Evolutionary conservation across 1,139 yeast species (phyloP).

Genomic region (Geotrichum siamense): DNA sequence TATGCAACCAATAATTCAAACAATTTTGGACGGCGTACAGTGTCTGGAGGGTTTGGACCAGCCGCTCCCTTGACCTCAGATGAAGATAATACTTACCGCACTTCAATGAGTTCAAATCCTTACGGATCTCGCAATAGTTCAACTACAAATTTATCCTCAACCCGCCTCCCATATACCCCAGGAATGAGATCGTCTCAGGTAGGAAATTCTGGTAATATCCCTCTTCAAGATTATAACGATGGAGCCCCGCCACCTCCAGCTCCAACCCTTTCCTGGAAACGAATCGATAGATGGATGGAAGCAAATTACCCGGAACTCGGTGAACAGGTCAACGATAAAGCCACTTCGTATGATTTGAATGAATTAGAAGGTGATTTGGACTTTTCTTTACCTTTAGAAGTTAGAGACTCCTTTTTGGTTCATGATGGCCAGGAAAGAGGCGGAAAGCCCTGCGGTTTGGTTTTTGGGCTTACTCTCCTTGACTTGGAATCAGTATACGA

Average conservation of each 20-base stretch:
- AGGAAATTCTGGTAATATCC: constrained; percentile 37
- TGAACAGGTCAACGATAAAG: constrained; percentile 64
- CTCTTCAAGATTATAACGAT: constrained; percentile 43
- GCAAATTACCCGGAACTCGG: constrained; percentile 72
- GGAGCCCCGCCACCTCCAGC: constrained; percentile 66
- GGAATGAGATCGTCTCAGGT: constrained; percentile 35
- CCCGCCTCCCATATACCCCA: constrained; percentile 32
- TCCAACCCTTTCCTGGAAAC: constrained; percentile 62
- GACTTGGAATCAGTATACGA: constrained; percentile 66
- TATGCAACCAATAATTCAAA: constrained; percentile 38
- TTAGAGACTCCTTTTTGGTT: constrained; percentile 63
- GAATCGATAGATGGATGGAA: constrained; percentile 68
- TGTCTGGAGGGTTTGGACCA: constrained; percentile 19
- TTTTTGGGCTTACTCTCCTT: constrained; percentile 63
- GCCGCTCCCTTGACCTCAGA: constrained; percentile 18
- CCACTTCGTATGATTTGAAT: constrained; percentile 66
- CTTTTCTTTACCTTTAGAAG: constrained; percentile 60
- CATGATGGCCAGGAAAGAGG: constrained; percentile 81
- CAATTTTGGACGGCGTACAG: constrained; percentile 14
- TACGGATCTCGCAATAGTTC: constrained; percentile 21
- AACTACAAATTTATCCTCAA: constrained; percentile 21
- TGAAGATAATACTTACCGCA: constrained; percentile 9
- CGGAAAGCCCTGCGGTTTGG: constrained; percentile 66
- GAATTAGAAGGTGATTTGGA: constrained; percentile 70
- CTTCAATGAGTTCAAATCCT: constrained; percentile 13